These are phyloP conservation scores for Paramecium biaurelia DNA, from an alignment of 73 alveolate genomes.

Conservation along the genomic window DNA sequence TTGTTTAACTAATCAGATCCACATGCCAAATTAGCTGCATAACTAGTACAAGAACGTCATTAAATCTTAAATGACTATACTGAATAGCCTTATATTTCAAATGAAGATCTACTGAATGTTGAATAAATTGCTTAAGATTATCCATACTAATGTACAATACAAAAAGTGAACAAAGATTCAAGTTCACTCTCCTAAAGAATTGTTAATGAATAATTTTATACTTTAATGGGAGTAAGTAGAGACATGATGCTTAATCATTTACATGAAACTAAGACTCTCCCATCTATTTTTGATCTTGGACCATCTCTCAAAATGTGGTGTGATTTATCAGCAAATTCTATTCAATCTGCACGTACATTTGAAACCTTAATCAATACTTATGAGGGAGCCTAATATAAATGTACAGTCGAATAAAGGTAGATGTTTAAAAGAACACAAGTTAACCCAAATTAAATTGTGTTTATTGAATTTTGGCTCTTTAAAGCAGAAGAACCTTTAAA, in stretches of 20 bases:
- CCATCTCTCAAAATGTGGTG: background rate
- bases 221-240: constrained; percentile 38
- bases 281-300: constrained; percentile 33
- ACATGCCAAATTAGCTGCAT: background rate
- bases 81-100: background rate
- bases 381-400: background rate
- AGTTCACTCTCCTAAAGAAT: background rate
- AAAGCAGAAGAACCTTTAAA: constrained; percentile 7
- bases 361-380: background rate
- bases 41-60: background rate
- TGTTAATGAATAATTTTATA: constrained; percentile 12
- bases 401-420: constrained; percentile 28
- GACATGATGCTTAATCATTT: constrained; percentile 44
- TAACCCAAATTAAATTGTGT: background rate
- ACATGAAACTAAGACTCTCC: constrained; percentile 24
- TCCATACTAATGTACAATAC: constrained; percentile 34
- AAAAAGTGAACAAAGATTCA: constrained; percentile 39
- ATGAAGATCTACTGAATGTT: background rate
- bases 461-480: constrained; percentile 17
- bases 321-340: background rate
- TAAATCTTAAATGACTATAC: background rate
- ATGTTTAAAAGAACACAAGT: constrained; percentile 40
- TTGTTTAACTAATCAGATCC: background rate
- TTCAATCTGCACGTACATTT: background rate
- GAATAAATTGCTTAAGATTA: background rate